Evolutionary conservation across 192 early-diverging fungal genomes (phyloP).

Genomic region (Backusella macrospora): DNA sequence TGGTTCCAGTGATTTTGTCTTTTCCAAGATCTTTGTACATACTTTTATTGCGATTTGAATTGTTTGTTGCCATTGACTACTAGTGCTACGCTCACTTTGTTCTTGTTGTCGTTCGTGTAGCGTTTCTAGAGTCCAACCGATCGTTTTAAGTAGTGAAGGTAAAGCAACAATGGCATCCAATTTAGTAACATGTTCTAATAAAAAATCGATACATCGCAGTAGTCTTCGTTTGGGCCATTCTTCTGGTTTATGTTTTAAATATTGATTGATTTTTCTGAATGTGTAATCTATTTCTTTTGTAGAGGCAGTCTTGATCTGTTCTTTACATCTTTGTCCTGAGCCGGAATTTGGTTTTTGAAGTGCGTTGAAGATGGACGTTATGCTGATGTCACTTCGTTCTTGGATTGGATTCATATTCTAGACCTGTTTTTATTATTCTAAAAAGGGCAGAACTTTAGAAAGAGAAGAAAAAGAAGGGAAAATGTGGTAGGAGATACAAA

Average conservation of each 20-base stretch:
- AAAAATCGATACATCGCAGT: neutral
- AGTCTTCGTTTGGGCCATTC: neutral
- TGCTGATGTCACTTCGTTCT: neutral
- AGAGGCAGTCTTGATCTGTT: neutral
- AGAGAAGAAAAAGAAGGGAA: neutral
- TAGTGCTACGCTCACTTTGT: no score
- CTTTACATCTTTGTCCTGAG: neutral
- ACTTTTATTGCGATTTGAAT: no score
- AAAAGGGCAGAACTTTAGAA: neutral
- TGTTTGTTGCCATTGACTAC: no score
- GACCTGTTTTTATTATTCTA: no score
- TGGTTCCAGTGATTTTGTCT: no score
- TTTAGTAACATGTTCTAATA: neutral
- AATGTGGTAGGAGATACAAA: no score
- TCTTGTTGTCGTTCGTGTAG: no score
- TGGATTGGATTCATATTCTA: neutral
- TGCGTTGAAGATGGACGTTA: neutral
- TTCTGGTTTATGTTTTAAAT: neutral
- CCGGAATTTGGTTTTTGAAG: neutral
- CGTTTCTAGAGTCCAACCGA: neutral
- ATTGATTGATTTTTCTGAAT: slow-evolving; percentile 1
- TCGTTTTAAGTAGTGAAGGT: neutral
- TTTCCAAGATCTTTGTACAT: no score
- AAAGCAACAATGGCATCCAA: neutral
- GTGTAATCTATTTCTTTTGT: neutral